Evolutionary conservation across 2,329 filamentous ascomycete species (phyloP).

Genomic region (Trichoderma atroviride): DNA sequence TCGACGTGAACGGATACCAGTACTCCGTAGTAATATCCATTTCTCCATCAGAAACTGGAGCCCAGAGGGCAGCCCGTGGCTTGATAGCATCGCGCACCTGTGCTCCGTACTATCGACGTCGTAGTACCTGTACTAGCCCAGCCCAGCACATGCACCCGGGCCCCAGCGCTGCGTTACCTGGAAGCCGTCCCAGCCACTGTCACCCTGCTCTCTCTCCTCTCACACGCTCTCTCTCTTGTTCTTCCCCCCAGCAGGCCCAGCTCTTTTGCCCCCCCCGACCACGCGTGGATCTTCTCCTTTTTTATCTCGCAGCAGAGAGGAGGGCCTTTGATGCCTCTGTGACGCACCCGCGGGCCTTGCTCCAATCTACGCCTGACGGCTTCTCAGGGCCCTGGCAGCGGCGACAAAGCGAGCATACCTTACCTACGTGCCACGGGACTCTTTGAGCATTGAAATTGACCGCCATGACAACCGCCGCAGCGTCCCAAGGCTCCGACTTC

Average conservation of each 20-base stretch:
- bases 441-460: constrained; percentile 12
- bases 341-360: constrained; percentile 25
- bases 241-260: constrained; percentile 9
- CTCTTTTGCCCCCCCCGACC: constrained; percentile 9
- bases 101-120: not conserved
- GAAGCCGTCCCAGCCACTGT: constrained; percentile 13
- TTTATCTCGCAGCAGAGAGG: constrained; percentile 24
- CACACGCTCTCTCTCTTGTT: not conserved
- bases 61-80: not conserved
- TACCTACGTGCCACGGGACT: not conserved
- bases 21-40: constrained; percentile 3
- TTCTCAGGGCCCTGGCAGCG: not conserved
- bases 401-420: too few species aligned
- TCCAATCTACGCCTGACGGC: constrained; percentile 22
- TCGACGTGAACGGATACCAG: not conserved
- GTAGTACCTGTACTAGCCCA: not conserved
- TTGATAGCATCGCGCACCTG: not conserved
- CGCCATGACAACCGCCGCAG: constrained; percentile 38
- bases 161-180: constrained; percentile 25
- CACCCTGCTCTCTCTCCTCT: constrained; percentile 6
- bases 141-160: not conserved
- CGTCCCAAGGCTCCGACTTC: constrained; percentile 32
- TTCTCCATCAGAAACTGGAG: not conserved
- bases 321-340: constrained; percentile 24
- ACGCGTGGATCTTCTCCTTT: constrained; percentile 28